Base-by-base conservation (phyloP, 768 basidiomycete species). In the Macrolepiota dolichaula region DNA sequence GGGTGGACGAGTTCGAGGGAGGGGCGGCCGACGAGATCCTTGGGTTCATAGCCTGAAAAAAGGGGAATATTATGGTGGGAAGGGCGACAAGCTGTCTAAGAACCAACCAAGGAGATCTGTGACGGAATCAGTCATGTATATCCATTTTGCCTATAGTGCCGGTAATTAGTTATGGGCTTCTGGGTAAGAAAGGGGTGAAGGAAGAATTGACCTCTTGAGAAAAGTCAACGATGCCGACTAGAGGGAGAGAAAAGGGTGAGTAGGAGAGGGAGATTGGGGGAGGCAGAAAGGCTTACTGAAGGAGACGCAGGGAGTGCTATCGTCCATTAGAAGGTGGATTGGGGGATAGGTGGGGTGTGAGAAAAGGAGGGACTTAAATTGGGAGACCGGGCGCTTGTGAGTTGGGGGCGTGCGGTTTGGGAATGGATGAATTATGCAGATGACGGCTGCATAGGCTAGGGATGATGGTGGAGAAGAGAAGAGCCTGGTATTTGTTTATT, bases 181-280 rank as follows among this genome's bases (percentile, higher is more conserved):
- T 3, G 42, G 61, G 22, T 27, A 35, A 12, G 38, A 5, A 44
- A n/a, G 36, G 10, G 50, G n/a, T 53, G 24, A 46, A 51, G 10
- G 50, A n/a, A 56, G 24, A 47, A 51, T 71, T 65, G 68, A 89
- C 89, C 73, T 90, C 80, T 73, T 87, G 82, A 3, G 88, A 85
- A 72, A 92, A 91, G 73, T 93, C 91, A 55, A 91, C 85, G 66
- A 92, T 92, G 19, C 85, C 88, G 62, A 92, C 91, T 91, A 51
- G 47, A 15, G 57, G 25, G 47, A 56, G 35, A 32, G 29, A 7
- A 51, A 61, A 25, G 22, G 27, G 47, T 50, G 38, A 51, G 40
- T 46, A 22, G 40, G 65, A 51, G 55, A 15, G 53, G 55, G 10
- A 49, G 15, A 55, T 55, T 55, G 52, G 52, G 56, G 42, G n/a